Evolutionary conservation across 257 asterid species (phyloP), one percentile per base, ranked within the genome.

Genomic region (Gentiana dahurica): DNA sequence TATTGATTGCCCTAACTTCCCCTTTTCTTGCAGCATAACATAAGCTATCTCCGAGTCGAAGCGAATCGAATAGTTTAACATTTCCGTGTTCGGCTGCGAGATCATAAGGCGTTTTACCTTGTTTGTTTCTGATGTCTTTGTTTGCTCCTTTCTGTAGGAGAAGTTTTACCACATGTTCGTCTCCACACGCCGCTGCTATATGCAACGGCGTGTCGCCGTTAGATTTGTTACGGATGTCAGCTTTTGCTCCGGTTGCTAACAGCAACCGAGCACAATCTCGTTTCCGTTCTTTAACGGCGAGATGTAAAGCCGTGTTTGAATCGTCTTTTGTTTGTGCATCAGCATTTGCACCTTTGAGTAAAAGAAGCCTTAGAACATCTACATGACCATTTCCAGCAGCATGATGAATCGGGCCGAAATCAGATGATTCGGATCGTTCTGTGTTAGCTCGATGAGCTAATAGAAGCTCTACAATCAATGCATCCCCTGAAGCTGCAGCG

Each of bases 51-150:
- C 90, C 93, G 6, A 87, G 58, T 7, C 78, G 79, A 2, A 87
- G 87, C 2, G 73, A 76, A 8, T 87, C 93, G 55, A 77, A 87
- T 12, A 87, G 81, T 64, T 70, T 73, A 0, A 66, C 36, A 55
- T 85, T 79, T n/a, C 96, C 96, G 37, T 75, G 67, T 59, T 87
- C 93, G 1, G 86, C 95, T 1, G 93, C 96, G 4, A 84, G 77
- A 44, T 84, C 96, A 36, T 82, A 84, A 2, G 89, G 84, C 0
- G 89, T 84, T 36, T 75, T 84, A 1, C 95, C 87, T 0, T 8
- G 48, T 8, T 60, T 69, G 73, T 81, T 84, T 53, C 93, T 56
- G 3, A 84, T 59, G 2, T 84, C 81, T 41, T 87, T 87, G 38
- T 80, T 85, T 0, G 93, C 84, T 8, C 96, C 94, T 51, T 80